Conservation (phyloP, 1,284 basidiomycete species). For the Cryptococcus sp. region DNA sequence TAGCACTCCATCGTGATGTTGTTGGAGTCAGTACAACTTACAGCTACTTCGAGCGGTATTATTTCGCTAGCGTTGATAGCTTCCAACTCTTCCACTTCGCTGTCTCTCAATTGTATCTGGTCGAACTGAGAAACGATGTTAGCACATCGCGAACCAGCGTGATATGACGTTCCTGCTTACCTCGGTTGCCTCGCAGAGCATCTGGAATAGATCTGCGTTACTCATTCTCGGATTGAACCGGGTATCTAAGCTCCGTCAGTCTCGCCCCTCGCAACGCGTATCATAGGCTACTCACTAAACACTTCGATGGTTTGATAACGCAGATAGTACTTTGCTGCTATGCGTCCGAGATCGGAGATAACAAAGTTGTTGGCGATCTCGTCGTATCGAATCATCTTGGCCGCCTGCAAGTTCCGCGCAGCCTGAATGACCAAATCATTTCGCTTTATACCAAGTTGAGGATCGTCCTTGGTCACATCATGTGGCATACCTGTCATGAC, state of each 20-base stretch:
- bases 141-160: conserved; percentile 1
- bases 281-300: conserved; percentile 60
- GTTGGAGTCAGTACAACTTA: conserved; percentile 17
- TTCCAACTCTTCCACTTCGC: conserved; percentile 82
- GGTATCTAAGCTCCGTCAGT: conserved; percentile 54
- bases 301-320: conserved; percentile 82
- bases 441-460: conserved; percentile 73
- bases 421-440: conserved; percentile 70
- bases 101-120: conserved; percentile 91
- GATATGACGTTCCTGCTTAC: conserved; percentile 53
- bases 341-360: conserved; percentile 85
- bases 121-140: conserved; percentile 67
- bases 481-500: conserved; percentile 68
- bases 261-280: background rate
- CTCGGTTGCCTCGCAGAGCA: conserved; percentile 90
- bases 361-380: conserved; percentile 63
- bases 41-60: conserved; percentile 65
- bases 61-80: conserved; percentile 65
- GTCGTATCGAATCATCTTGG: conserved; percentile 84
- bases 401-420: conserved; percentile 69
- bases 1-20: background rate
- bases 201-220: conserved; percentile 85
- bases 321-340: conserved; percentile 97
- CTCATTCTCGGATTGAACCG: conserved; percentile 82
- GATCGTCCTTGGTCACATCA: conserved; percentile 73